Evolutionary conservation across 768 basidiomycete species (phyloP).

Genomic region (Tulasnella sp.): DNA sequence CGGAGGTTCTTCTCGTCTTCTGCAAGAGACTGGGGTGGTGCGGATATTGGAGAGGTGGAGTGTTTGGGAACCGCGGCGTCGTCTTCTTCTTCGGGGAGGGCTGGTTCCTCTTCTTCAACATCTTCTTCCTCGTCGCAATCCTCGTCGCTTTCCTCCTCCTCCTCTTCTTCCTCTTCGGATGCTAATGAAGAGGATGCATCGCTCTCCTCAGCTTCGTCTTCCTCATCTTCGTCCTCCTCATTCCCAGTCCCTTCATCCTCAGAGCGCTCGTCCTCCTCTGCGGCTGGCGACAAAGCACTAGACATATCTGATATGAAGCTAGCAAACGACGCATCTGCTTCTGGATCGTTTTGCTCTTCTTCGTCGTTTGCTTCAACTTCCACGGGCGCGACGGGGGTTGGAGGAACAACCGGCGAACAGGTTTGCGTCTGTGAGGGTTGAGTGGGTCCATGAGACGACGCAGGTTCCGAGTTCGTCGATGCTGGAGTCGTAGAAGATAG

Average conservation of each 20-base stretch:
- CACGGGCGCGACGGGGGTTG: neutral
- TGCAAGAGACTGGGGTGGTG: neutral
- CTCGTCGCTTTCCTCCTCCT: neutral
- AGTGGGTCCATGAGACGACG: neutral
- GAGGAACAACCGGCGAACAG: neutral
- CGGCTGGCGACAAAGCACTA: neutral
- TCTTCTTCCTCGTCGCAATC: neutral
- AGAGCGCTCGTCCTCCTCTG: neutral
- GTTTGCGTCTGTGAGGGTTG: neutral
- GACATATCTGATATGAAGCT: slow-evolving; percentile 14
- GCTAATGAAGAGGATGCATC: neutral
- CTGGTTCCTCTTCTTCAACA: neutral
- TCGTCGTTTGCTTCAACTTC: neutral
- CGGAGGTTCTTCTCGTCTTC: slow-evolving; percentile 10
- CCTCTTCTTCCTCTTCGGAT: neutral
- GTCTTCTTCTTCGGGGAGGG: neutral
- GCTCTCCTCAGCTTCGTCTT: neutral
- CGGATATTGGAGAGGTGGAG: neutral
- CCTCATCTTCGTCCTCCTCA: neutral
- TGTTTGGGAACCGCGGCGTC: neutral
- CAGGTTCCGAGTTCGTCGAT: neutral
- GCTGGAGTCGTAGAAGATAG: neutral
- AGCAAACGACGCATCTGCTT: neutral
- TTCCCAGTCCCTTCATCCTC: slow-evolving; percentile 6
- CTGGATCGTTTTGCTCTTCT: neutral